A percentile compares a stretch with the other conserved stretches of the same genome.
These are phyloP conservation scores for Dunaliella sp. DNA, from an alignment of 139 green algal species.

Conservation along the genomic window DNA sequence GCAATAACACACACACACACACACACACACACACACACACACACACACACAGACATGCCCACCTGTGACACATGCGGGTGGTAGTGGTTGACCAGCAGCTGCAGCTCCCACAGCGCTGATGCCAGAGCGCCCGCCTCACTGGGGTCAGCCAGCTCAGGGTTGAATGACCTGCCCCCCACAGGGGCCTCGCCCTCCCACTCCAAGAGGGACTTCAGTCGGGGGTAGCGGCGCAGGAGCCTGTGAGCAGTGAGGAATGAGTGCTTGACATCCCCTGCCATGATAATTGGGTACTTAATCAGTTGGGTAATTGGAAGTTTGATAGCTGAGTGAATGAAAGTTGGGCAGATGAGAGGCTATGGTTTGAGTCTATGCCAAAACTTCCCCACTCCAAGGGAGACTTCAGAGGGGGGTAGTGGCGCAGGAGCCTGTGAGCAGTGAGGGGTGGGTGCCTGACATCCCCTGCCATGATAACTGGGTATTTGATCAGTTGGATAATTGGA, in stretches of 20 bases:
- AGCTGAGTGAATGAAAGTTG: too few species aligned
- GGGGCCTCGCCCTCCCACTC: slow-evolving; percentile 66
- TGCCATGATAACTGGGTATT: too few species aligned
- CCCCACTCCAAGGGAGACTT: slow-evolving; percentile 66
- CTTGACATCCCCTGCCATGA: too few species aligned
- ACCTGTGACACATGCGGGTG: slow-evolving; percentile 49
- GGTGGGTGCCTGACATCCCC: too few species aligned
- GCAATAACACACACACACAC: background rate
- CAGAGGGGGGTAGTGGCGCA: slow-evolving; percentile 57
- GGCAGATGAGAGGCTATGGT: too few species aligned
- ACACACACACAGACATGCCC: background rate
- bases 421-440: slow-evolving; percentile 35
- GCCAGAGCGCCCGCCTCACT: slow-evolving; percentile 47
- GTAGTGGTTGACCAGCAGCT: slow-evolving; percentile 40
- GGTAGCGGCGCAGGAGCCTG: slow-evolving; percentile 53
- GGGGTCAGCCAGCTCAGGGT: slow-evolving; percentile 45
- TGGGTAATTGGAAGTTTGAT: too few species aligned
- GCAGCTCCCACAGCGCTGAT: slow-evolving; percentile 56
- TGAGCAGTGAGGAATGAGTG: too few species aligned
- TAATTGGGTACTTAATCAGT: too few species aligned
- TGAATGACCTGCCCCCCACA: slow-evolving; percentile 39
- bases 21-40: background rate
- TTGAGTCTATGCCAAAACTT: too few species aligned
- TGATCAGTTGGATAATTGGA: too few species aligned
- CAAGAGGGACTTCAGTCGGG: slow-evolving; percentile 60